These are phyloP conservation scores for Pistacia atlantica DNA, from an alignment of 345 rosid genomes.

Conservation along the genomic window DNA sequence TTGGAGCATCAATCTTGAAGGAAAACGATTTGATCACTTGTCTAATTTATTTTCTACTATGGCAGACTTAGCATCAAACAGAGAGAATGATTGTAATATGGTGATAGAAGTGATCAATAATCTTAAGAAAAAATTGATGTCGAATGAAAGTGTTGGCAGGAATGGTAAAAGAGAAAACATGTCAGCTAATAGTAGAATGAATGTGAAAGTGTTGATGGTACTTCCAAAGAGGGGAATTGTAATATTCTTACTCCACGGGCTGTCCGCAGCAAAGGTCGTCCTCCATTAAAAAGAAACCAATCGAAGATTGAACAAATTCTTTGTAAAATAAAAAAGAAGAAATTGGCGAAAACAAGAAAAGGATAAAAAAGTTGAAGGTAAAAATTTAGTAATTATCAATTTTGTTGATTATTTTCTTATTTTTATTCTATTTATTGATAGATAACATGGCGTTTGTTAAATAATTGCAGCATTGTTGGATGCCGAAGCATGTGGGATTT, in stretches of 20 bases:
- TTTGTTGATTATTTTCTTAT: too few species aligned
- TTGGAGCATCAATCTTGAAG: background rate
- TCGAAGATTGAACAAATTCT: background rate
- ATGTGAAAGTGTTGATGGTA: background rate
- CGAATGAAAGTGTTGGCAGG: background rate
- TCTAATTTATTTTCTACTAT: background rate
- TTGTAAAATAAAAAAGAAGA: background rate
- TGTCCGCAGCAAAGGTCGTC: background rate
- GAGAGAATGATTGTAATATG: background rate
- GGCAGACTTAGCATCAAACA: background rate
- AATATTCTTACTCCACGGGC: background rate
- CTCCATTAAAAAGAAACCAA: background rate
- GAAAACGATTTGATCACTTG: background rate
- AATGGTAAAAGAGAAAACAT: background rate
- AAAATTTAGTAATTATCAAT: too few species aligned
- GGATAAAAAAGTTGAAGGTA: too few species aligned
- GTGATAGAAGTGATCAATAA: background rate
- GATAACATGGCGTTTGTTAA: too few species aligned
- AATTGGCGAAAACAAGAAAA: background rate
- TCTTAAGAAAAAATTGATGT: background rate
- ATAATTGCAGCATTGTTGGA: too few species aligned
- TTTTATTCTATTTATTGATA: too few species aligned
- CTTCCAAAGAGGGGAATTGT: background rate
- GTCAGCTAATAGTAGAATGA: background rate
- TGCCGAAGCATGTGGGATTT: too few species aligned